Evolutionary conservation across 1,284 basidiomycete genomes (phyloP), one percentile per base, ranked within the genome.

Genomic region (Ceratobasidium sp.): DNA sequence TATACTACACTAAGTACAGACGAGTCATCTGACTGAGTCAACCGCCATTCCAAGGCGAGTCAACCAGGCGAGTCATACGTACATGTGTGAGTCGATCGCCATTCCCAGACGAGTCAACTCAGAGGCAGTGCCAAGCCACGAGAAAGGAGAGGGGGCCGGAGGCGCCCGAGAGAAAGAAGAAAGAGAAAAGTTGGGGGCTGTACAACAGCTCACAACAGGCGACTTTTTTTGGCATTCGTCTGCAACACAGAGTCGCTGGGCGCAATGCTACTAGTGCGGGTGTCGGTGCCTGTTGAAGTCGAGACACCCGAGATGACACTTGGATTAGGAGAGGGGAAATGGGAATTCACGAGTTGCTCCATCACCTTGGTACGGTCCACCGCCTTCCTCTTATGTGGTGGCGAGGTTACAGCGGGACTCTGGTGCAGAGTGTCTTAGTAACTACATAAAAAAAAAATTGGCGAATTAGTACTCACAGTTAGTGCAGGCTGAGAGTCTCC

Each of bases 201-300:
- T n/a, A n/a, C n/a, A n/a, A n/a, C n/a, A n/a, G n/a, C n/a, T n/a
- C n/a, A n/a, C 48, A 51, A 22, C 6, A 51, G 48, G 6, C 48
- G 48, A 51, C 19, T 46, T 16, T 22, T 51, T 51, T 51, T 51
- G 48, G 54, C 27, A 16, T 58, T 58, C 3, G 22, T 16, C 19
- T 62, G 59, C 37, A 37, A 62, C 6, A 41, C 39, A 11, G 59
- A 62, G 7, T 62, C 37, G 59, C 27, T 24, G 4, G 59, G 59
- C 22, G 59, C 59, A 7, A 62, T 22, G 22, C 59, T 39, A 27
- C 59, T 62, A 7, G 41, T 41, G 11, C 31, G 11, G 5, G 19
- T 19, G 22, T 37, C 43, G 2, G 54, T 34, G 3, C 54, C 54
- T 16, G 24, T 58, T 34, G 19, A 14, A 43, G 41, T 24, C 24